Evolutionary conservation across 257 asterid species (phyloP).

Genomic region (Penstemon davidsonii): DNA sequence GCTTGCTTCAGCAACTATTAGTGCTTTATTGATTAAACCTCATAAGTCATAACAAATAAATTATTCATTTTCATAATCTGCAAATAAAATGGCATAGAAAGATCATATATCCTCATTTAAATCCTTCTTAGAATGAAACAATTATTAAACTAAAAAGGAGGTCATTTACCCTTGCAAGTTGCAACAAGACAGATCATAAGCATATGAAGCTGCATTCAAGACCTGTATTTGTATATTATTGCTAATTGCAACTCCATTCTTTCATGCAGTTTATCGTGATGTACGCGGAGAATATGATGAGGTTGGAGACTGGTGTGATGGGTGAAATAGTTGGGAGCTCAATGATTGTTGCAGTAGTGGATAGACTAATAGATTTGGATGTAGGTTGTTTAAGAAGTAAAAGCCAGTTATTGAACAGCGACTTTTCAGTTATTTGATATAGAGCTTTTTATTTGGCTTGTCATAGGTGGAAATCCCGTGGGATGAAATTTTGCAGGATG

Average conservation of each 20-base stretch:
- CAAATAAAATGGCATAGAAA: not conserved
- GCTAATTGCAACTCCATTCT: conserved; percentile 5
- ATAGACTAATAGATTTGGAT: conserved; percentile 78
- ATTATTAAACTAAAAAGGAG: not conserved
- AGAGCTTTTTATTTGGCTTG: conserved; percentile 16
- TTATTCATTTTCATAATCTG: not conserved
- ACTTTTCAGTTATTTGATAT: conserved; percentile 16
- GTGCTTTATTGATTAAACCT: not conserved
- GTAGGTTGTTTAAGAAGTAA: conserved; percentile 47
- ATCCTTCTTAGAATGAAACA: too few species aligned
- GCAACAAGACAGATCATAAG: not conserved
- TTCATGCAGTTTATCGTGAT: conserved; percentile 51
- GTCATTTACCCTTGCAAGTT: not conserved
- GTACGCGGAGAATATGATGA: conserved; percentile 86
- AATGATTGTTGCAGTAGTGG: conserved; percentile 59
- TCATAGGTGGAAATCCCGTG: conserved; percentile 73
- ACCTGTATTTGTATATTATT: conserved; percentile 8
- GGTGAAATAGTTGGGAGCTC: conserved; percentile 71
- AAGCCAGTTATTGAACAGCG: conserved; percentile 1
- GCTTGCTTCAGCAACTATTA: not conserved
- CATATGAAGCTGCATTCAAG: conserved; percentile 4
- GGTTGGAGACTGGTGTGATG: conserved; percentile 65
- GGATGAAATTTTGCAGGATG: conserved; percentile 79
- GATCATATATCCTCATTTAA: not conserved
- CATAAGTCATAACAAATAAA: too few species aligned